Base-by-base conservation (phyloP, 2,329 filamentous ascomycete species). In the Cercospora citrullina region DNA sequence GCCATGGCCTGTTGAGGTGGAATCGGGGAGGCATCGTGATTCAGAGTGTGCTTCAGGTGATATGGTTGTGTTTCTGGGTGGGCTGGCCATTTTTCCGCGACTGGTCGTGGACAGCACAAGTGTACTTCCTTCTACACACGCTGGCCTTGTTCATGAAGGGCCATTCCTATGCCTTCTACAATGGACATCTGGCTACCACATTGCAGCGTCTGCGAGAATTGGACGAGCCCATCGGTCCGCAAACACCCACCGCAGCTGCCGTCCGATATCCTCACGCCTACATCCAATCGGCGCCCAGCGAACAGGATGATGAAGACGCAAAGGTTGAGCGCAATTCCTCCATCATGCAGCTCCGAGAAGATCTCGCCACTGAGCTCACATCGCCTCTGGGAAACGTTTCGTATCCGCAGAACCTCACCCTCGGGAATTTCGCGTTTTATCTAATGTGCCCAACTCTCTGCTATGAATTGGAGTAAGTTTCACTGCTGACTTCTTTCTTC, bases 111-210 rank as follows among this genome's bases (percentile, higher is more conserved):
- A 99, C 95, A 0, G 90, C 94, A 2, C 95, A 98, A 77, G 95
- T 99, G 45, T 99, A 96, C 79, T 87, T 99, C 74, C 90, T 94
- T 10, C 84, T 99, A 36, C 95, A 99, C 80, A 90, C 93, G 53
- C 88, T 99, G 80, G 90, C 92, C 7, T 85, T 99, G 21, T 88
- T 97, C 61, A 99, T 99, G 95, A 99, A 99, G 84, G 95, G 98
- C 89, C 95, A 99, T 79, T 97, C 94, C 5, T 99, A 97, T 77
- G 91, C 93, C 26, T 99, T 98, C 80, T 99, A 99, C 83, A 98
- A 97, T 75, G 95, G 95, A 10, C 95, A 99, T 79, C 84, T 99
- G 16, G 92, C 91, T 73, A 92, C 95, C 79, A 96, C 93, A 0
- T 88, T 96, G 79, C 89, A 90, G 77, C 90, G 93, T 10, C 85